Base-by-base conservation (phyloP, 345 rosid species). In the Mangifera indica region DNA sequence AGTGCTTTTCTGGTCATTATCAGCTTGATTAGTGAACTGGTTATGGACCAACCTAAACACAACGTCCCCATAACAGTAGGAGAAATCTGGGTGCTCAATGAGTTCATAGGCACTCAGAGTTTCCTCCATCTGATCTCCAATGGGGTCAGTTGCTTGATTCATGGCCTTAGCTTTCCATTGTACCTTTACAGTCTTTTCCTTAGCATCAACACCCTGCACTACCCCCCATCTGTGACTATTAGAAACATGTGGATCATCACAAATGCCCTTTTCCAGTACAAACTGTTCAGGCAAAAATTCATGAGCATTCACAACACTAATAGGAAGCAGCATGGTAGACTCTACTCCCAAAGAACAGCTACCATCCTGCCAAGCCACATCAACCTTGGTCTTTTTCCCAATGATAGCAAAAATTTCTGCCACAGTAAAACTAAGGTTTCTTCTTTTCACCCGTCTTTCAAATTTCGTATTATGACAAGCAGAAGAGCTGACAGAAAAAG, bases 211-310 rank as follows among this genome's bases (percentile, higher is more conserved):
- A 76, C 77, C 72, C 66, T 29, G 75, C 60, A 95, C 91, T 67
- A 87, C 69, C 17, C 97, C 99, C 93, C 97, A 95, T 75, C 80
- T 86, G 72, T 72, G 78, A 53, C 82, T 75, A 49, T 72, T 69
- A 52, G 84, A 22, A 62, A 65, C 69, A 37, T 48, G 71, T 32
- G 80, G 84, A 70, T 82, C 85, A 62, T 87, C 86, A 51, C 54
- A 72, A 48, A 83, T 72, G 48, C 79, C 86, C 80, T 83, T 88
- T 74, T 89, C 93, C 51, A 85, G 74, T n/a, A 95, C 94, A 76
- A 88, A 91, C 79, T 95, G 99, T 21, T 86, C 87, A 0, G 99
- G 96, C 96, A 88, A 91, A 85, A 95, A 92, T 22, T 92, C 98
- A 66, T 95, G 92, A 29, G 88, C 83, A 77, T 88, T 89, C 14